Base-by-base conservation (phyloP, 345 rosid genomes). In the Passiflora organensis region DNA sequence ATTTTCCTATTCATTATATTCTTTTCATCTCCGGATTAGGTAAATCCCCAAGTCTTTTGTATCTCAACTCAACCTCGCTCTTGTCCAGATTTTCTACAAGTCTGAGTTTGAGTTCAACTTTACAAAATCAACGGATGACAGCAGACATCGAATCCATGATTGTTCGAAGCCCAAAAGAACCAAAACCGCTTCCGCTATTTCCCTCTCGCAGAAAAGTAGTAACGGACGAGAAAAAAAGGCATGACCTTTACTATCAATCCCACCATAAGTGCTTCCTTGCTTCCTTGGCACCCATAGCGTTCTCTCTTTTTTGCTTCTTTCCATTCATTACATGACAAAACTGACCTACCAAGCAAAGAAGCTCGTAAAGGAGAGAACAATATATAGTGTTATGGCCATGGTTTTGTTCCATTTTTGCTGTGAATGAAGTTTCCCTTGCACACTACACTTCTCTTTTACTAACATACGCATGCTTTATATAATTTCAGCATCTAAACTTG, bases 301-400 rank as follows among this genome's bases (percentile, higher is more conserved):
- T 6, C 34, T 41, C 47, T 58, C 16, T 19, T 25, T 44, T 48
- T 42, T 56, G 24, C 32, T 41, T 14, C 2, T 55, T 8, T 52
- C 54, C 50, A 28, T 59, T 41, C 28, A 51, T 13, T 22, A 44
- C 66, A 19, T 57, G 69, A 44, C 66, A 19, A 60, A 70, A 72
- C 83, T 59, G 78, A 74, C 55, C 66, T 58, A 56, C 67, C 77
- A 79, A 79, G 83, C 72, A 76, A 82, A 67, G 68, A 39, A 72
- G 63, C 60, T 48, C 14, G 28, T 36, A 46, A 17, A 55, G 34
- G 34, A 28, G 8, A 28, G 8, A 28, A 28, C 3, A 28, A 13
- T 18, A 14, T 44, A 15, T 32, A 46, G n/a, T n/a, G n/a, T 21
- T 17, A 23, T 21, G 56, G 37, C n/a, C 10, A 24, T 24, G 47